phyloP scores from a whole-genome alignment of 129 eudicot genomes.

The Saposhnikovia divaricata region DNA sequence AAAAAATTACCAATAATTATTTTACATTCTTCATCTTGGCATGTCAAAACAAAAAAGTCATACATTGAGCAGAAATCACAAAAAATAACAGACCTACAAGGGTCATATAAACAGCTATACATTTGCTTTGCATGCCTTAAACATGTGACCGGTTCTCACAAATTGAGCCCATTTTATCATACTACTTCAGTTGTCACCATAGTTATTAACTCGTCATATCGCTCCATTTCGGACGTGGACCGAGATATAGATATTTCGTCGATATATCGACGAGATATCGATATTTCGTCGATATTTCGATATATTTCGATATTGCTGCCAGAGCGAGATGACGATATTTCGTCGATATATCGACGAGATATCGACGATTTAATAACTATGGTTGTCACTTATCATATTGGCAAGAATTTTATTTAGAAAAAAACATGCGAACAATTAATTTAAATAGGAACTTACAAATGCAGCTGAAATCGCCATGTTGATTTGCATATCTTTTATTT shows the following conservation, averaged over 20 bases:
- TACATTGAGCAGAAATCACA: background rate
- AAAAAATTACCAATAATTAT: background rate
- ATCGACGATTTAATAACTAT: too few species aligned
- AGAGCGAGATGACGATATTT: too few species aligned
- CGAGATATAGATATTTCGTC: too few species aligned
- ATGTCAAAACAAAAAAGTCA: background rate
- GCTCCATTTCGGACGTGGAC: too few species aligned
- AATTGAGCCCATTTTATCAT: background rate
- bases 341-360: too few species aligned
- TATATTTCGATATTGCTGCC: too few species aligned
- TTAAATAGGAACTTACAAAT: constrained; percentile 50
- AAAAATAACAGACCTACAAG: background rate
- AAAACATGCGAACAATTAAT: background rate
- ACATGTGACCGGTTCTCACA: background rate
- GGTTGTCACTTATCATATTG: background rate
- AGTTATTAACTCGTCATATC: too few species aligned
- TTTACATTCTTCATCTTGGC: background rate
- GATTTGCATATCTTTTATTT: constrained; percentile 57
- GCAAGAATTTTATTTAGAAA: background rate
- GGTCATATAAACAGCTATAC: background rate
- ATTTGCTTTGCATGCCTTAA: background rate
- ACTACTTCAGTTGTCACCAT: background rate
- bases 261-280: too few species aligned
- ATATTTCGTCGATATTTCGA: too few species aligned
- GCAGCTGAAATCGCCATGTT: constrained; percentile 89